Percentiles rank a stretch among this genome's conserved stretches.
Evolutionary conservation across 1,284 basidiomycete species (phyloP).

Genomic region (Heterobasidion annosum): DNA sequence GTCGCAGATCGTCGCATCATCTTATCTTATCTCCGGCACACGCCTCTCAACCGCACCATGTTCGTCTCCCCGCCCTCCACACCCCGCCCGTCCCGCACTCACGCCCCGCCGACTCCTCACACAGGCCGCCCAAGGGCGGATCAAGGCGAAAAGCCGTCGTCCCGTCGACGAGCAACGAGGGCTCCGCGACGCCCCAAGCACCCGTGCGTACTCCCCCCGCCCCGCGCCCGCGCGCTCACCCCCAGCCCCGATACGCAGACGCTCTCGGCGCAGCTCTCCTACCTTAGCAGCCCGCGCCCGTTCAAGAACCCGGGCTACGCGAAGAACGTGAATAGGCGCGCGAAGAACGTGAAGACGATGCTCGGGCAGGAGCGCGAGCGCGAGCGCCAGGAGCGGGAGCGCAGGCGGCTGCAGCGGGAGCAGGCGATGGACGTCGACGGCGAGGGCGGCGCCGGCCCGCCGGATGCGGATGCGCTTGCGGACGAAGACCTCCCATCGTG

Average conservation of each 20-base stretch:
- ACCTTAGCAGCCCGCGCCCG: conserved; percentile 54
- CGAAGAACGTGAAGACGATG: conserved; percentile 71
- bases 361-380: conserved; percentile 68
- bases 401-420: conserved; percentile 35
- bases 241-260: conserved; percentile 27
- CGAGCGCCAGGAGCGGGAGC: conserved; percentile 56
- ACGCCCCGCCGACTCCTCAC: background rate
- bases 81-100: background rate
- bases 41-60: background rate
- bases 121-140: conserved; percentile 11
- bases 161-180: conserved; percentile 8
- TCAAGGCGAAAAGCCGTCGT: conserved; percentile 9
- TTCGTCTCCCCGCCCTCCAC: background rate
- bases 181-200: conserved; percentile 10
- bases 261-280: conserved; percentile 64
- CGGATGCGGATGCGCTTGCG: conserved; percentile 9
- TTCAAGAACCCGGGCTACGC: conserved; percentile 68
- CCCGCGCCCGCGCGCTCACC: background rate
- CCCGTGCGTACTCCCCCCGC: conserved; percentile 3
- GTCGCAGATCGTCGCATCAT: no score
- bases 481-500: conserved; percentile 65
- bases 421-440: conserved; percentile 34
- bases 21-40: background rate
- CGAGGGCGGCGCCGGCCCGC: conserved; percentile 2
- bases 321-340: conserved; percentile 59